These are phyloP conservation scores for Ophioceras dolichostomum DNA, from an alignment of 2,329 filamentous ascomycete species.

Conservation along the genomic window DNA sequence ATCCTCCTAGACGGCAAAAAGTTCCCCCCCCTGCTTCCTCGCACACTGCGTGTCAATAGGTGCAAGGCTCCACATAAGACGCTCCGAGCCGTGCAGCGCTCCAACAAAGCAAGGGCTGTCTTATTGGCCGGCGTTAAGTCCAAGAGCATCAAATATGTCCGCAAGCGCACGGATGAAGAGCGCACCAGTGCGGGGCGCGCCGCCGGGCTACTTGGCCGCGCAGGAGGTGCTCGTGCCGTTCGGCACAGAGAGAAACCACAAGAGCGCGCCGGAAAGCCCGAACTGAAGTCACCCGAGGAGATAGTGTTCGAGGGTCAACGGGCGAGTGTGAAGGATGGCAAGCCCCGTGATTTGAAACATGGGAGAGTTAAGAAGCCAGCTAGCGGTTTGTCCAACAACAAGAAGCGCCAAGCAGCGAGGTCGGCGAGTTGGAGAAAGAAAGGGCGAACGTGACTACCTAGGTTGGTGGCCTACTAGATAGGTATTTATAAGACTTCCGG, in stretches of 20 bases:
- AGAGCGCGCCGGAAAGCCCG: no score
- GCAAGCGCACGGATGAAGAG: conserved; percentile 55
- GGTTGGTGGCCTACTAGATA: neutral
- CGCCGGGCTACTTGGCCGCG: conserved; percentile 59
- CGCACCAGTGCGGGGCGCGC: conserved; percentile 63
- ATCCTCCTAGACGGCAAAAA: conserved; percentile 81
- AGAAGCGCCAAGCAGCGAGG: conserved; percentile 14
- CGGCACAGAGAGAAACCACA: conserved; percentile 14
- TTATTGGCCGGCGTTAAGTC: conserved; percentile 16
- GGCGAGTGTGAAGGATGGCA: conserved; percentile 54
- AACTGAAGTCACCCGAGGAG: conserved; percentile 52
- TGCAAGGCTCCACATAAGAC: conserved; percentile 64
- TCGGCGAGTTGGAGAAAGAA: conserved; percentile 8
- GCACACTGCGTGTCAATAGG: conserved; percentile 72
- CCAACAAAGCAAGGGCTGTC: conserved; percentile 26
- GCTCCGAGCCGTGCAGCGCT: conserved; percentile 33
- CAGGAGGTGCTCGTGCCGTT: conserved; percentile 38
- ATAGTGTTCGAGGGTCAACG: conserved; percentile 76
- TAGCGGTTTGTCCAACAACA: conserved; percentile 40
- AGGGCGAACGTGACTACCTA: neutral
- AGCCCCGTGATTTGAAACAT: conserved; percentile 43
- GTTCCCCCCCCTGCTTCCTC: conserved; percentile 87
- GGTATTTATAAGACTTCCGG: no score
- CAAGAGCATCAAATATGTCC: conserved; percentile 45
- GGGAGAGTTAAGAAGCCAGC: conserved; percentile 24